Base-by-base conservation (phyloP, 169 alveolate genomes). In the Babesia caballi region DNA sequence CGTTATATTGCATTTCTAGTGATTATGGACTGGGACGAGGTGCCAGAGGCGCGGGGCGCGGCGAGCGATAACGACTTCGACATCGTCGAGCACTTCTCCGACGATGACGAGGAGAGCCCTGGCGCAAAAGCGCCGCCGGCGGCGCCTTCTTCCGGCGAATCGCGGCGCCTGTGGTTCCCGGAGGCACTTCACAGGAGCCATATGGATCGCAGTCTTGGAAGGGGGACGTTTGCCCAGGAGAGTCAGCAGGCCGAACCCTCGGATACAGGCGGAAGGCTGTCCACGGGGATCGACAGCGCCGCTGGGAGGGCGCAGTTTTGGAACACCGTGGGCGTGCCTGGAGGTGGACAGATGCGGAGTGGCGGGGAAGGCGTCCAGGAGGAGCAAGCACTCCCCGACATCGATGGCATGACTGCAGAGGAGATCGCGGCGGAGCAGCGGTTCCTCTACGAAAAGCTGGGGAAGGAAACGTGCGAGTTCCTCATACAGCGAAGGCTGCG, bases 61-160 rank as follows among this genome's bases (percentile, higher is more conserved):
- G 19, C 17, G 5, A 50, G 61, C 54, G 67, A 68, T 49, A 78
- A 78, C 38, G 87, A 78, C 58, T 78, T 78, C 49, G 87, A 78
- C 38, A 68, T 78, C 57, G 83, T 78, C 30, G 87, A 78, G 68
- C 87, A 78, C 38, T 57, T 67, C 59, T 67, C 65, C 23, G 65
- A 56, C 5, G 87, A 78, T 40, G 87, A 78, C 21, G 59, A 47
- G 19, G 50, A 32, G 4, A 36, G 30, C 14, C 17, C 53, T 40
- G 28, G 46, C 52, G 8, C 14, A 25, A 41, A 21, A 9, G 25
- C 44, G 3, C 58, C 21, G n/a, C 32, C 21, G 5, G 3, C 73
- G 9, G 30, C 25, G 38, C 25, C 30, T 12, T 12, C n/a, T 33
- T 5, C 50, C 15, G 61, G 49, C 2, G 15, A 32, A 2, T 25